Percentiles rank a stretch among this genome's conserved stretches.
phyloP scores from a whole-genome alignment of 768 basidiomycete species.

The Termitomyces sp. region DNA sequence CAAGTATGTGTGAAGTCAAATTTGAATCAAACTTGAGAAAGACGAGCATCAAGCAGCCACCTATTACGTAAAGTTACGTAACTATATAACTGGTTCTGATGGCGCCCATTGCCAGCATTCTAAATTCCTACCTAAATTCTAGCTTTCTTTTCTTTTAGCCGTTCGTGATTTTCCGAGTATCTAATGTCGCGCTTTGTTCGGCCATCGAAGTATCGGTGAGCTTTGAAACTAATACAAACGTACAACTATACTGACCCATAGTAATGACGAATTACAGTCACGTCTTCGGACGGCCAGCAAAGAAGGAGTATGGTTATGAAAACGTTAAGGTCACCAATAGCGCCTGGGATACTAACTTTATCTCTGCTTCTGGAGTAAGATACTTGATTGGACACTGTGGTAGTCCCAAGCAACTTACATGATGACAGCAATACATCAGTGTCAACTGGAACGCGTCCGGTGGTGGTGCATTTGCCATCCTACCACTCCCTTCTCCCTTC shows the following conservation, averaged over 20 bases:
- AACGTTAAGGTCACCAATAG: slow-evolving; percentile 84
- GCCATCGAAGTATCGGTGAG: slow-evolving; percentile 82
- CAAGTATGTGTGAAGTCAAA: too few relatives aligned
- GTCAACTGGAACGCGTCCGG: slow-evolving; percentile 94
- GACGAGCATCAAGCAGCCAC: too few relatives aligned
- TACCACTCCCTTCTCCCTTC: slow-evolving; percentile 80
- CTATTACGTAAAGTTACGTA: too few relatives aligned
- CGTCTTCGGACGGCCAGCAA: slow-evolving; percentile 85
- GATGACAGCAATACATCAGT: slow-evolving; percentile 71
- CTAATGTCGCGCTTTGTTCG: slow-evolving; percentile 84
- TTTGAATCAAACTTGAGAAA: too few relatives aligned
- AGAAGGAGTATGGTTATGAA: slow-evolving; percentile 79
- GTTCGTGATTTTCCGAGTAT: background rate
- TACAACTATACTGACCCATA: too few relatives aligned
- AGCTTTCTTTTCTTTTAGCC: background rate
- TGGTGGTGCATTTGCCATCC: slow-evolving; percentile 91
- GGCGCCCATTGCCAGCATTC: background rate
- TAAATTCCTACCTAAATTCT: background rate
- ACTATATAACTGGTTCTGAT: background rate
- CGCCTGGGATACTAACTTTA: slow-evolving; percentile 95
- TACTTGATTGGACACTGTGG: slow-evolving; percentile 1
- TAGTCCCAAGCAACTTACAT: slow-evolving; percentile 5
- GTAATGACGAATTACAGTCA: slow-evolving; percentile 56
- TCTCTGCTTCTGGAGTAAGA: slow-evolving; percentile 78
- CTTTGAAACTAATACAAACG: background rate